Conservation (phyloP, 2,329 filamentous ascomycete genomes). For the Scorias spongiosa region DNA sequence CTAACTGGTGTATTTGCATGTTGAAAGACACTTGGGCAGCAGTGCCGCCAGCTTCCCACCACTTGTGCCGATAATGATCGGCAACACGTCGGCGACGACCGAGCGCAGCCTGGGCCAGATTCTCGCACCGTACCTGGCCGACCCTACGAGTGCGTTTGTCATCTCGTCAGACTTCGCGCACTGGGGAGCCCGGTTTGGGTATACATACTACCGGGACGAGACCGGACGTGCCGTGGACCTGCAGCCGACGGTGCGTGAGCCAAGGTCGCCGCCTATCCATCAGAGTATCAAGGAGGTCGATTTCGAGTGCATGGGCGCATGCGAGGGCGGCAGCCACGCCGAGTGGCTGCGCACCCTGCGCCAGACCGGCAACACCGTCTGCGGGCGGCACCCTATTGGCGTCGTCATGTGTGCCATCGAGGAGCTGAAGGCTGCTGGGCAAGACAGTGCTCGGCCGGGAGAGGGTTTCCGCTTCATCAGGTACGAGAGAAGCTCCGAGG, state of each 20-base stretch:
- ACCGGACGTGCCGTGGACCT: constrained; percentile 28
- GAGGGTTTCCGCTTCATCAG: constrained; percentile 57
- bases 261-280: constrained; percentile 48
- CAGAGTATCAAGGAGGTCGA: constrained; percentile 75
- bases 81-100: constrained; percentile 48
- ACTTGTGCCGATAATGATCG: constrained; percentile 75
- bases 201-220: constrained; percentile 58
- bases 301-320: constrained; percentile 66
- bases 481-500: constrained; percentile 75
- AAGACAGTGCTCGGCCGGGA: constrained; percentile 8
- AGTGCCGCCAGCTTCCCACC: constrained; percentile 44
- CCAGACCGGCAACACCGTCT: constrained; percentile 77
- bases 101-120: constrained; percentile 55
- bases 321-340: constrained; percentile 59
- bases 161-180: constrained; percentile 95
- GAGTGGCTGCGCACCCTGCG: constrained; percentile 54
- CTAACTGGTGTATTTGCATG: neutral
- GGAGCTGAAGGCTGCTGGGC: constrained; percentile 27
- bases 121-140: constrained; percentile 63
- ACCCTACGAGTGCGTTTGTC: constrained; percentile 66
- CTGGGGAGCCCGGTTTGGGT: constrained; percentile 75
- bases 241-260: constrained; percentile 25
- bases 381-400: constrained; percentile 86
- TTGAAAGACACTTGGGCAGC: neutral
- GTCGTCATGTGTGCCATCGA: constrained; percentile 83